A percentile compares a stretch with the other conserved stretches of the same genome.
phyloP scores from a whole-genome alignment of 257 asterid genomes.

The Nicotiana noctiflora region DNA sequence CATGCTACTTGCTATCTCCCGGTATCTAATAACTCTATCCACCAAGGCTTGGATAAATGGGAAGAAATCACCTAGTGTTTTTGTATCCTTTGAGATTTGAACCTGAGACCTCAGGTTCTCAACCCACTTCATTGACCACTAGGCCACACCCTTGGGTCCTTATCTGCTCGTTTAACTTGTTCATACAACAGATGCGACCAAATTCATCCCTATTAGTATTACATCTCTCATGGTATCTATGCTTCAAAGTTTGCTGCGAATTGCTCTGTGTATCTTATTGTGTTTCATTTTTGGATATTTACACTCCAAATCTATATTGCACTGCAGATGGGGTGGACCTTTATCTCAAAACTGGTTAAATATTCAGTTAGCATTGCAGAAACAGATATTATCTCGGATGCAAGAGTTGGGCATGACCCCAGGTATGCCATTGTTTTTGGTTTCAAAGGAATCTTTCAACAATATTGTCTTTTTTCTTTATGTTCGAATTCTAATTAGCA shows the following conservation, averaged over 20 bases:
- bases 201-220: not conserved
- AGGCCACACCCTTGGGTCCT: not conserved
- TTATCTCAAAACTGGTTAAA: constrained; percentile 81
- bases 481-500: not conserved
- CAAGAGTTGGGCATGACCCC: constrained; percentile 94
- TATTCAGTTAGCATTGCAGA: constrained; percentile 71
- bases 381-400: constrained; percentile 79
- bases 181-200: not conserved
- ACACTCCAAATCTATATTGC: constrained; percentile 3
- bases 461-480: not conserved
- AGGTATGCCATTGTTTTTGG: constrained; percentile 39
- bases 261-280: not conserved
- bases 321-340: constrained; percentile 97
- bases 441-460: not conserved
- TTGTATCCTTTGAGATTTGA: no score
- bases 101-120: no score
- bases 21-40: no score
- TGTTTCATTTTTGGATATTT: not conserved
- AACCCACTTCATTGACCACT: no score
- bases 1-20: no score
- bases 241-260: not conserved
- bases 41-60: no score
- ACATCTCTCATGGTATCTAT: not conserved
- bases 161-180: not conserved
- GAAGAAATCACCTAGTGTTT: no score